phyloP scores from a whole-genome alignment of 208 protist genomes.

The Trypanosoma mega region DNA sequence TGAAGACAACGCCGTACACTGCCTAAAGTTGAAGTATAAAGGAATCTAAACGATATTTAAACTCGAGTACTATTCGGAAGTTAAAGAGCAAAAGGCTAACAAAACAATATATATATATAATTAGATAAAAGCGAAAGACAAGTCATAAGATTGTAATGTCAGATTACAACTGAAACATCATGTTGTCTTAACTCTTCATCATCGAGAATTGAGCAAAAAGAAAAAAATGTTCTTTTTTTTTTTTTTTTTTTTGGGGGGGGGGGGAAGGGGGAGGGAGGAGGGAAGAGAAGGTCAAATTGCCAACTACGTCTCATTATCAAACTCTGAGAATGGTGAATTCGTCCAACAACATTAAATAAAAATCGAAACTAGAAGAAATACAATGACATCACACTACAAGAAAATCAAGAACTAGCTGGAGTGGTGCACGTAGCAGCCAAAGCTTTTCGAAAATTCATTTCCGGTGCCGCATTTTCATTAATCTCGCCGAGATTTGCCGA shows the following conservation, averaged over 20 bases:
- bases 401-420: background rate
- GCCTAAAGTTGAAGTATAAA: too few relatives aligned
- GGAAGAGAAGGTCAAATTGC: conserved; percentile 5
- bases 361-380: conserved; percentile 3
- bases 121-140: too few relatives aligned
- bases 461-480: background rate
- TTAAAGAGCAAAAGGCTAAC: too few relatives aligned
- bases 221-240: conserved; percentile 1
- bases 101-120: too few relatives aligned
- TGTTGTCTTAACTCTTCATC: too few relatives aligned
- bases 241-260: background rate
- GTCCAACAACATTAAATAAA: background rate
- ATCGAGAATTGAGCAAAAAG: background rate
- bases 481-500: conserved; percentile 1
- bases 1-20: too few relatives aligned
- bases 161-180: too few relatives aligned
- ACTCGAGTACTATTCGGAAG: too few relatives aligned
- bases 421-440: too few relatives aligned
- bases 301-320: too few relatives aligned
- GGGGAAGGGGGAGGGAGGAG: background rate
- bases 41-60: too few relatives aligned
- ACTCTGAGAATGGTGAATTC: background rate
- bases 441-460: conserved; percentile 5
- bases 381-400: background rate
- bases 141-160: too few relatives aligned